Conservation (phyloP, 1,284 basidiomycete species). For the Abortiporus biennis region DNA sequence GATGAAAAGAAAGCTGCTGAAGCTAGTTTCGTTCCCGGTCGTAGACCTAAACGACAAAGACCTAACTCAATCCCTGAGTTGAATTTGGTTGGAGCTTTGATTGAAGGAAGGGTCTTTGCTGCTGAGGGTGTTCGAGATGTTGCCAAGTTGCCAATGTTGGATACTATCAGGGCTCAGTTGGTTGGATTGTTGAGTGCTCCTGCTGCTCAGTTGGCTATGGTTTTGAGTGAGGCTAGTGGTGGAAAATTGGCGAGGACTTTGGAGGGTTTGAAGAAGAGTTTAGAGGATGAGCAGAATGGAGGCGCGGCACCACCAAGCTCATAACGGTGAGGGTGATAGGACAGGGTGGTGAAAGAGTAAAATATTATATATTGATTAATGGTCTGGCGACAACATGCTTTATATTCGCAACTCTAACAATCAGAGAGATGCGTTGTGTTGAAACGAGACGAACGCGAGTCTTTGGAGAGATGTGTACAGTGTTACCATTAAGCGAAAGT, state of each 20-base stretch:
- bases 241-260: constrained; percentile 68
- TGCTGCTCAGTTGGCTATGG: constrained; percentile 59
- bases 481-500: too few relatives aligned
- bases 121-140: constrained; percentile 52
- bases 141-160: constrained; percentile 63
- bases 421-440: too few relatives aligned
- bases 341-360: too few relatives aligned
- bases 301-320: not conserved
- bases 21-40: constrained; percentile 53
- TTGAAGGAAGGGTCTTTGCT: constrained; percentile 67
- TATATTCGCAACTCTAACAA: not conserved
- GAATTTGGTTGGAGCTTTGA: constrained; percentile 65
- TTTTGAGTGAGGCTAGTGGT: constrained; percentile 69
- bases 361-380: too few relatives aligned
- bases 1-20: constrained; percentile 44
- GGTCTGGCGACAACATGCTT: not conserved
- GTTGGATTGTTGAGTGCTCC: constrained; percentile 71
- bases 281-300: constrained; percentile 46
- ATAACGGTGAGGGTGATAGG: too few relatives aligned
- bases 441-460: too few relatives aligned
- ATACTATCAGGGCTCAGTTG: constrained; percentile 67
- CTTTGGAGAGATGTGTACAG: too few relatives aligned
- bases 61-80: constrained; percentile 55
- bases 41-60: constrained; percentile 51
- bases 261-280: constrained; percentile 69